Evolutionary conservation across 192 early-diverging fungal species (phyloP).

Genomic region (Mortierella claussenii): DNA sequence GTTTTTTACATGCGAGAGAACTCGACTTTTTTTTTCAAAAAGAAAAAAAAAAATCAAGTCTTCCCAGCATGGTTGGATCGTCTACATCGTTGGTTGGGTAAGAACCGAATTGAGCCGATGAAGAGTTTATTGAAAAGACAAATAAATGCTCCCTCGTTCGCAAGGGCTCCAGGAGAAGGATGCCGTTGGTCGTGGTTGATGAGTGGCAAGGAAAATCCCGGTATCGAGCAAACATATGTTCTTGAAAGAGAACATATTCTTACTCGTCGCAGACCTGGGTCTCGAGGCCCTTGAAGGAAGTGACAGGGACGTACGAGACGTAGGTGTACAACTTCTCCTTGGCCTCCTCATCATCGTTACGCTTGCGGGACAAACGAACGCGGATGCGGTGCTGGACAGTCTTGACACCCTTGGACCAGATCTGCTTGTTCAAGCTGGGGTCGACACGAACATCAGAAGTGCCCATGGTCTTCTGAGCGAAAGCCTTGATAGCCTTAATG

Average conservation of each 20-base stretch:
- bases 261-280: conserved; percentile 45
- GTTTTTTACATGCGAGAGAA: conserved; percentile 49
- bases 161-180: no score
- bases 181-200: no score
- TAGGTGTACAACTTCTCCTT: conserved; percentile 97
- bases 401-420: conserved; percentile 95
- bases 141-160: conserved; percentile 1
- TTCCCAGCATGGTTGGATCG: conserved; percentile 44
- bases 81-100: conserved; percentile 53
- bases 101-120: conserved; percentile 52
- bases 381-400: conserved; percentile 93
- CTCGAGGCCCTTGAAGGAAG: conserved; percentile 86
- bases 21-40: conserved; percentile 3
- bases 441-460: conserved; percentile 97
- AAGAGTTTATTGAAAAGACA: conserved; percentile 39
- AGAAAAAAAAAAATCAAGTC: conserved; percentile 7
- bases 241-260: no score
- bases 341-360: conserved; percentile 96
- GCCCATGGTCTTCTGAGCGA: conserved; percentile 91
- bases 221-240: no score
- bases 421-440: conserved; percentile 91
- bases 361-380: conserved; percentile 91
- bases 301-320: conserved; percentile 87
- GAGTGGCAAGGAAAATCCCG: no score
- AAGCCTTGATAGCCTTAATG: conserved; percentile 90